Conservation (phyloP, 148 eudicot genomes). For the Rhododendron griersonianum region DNA sequence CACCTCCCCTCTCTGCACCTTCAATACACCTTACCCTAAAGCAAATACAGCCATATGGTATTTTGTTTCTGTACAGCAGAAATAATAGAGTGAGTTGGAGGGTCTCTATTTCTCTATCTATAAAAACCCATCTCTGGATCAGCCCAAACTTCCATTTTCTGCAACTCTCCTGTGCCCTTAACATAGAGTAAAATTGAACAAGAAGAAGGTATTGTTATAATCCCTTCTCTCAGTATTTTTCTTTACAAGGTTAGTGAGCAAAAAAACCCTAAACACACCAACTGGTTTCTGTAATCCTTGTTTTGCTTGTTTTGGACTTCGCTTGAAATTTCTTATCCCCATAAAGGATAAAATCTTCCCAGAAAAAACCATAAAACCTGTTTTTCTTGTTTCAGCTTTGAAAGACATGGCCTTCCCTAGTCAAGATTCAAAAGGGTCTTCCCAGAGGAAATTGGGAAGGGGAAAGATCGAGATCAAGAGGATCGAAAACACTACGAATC, state of each 20-base stretch:
- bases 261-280: constrained; percentile 1
- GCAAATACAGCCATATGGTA: not conserved
- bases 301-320: constrained; percentile 24
- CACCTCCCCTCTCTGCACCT: constrained; percentile 1
- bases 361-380: constrained; percentile 1
- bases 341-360: constrained; percentile 10
- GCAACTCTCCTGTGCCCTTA: constrained; percentile 21
- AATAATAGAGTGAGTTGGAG: constrained; percentile 27
- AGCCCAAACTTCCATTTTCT: constrained; percentile 46
- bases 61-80: constrained; percentile 8
- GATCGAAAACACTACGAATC: constrained; percentile 86
- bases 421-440: constrained; percentile 54
- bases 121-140: constrained; percentile 38
- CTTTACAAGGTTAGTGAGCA: constrained; percentile 26
- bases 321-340: constrained; percentile 2
- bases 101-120: constrained; percentile 48
- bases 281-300: constrained; percentile 5
- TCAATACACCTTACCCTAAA: constrained; percentile 12
- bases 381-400: constrained; percentile 25
- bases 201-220: constrained; percentile 5
- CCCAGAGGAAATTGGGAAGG: constrained; percentile 64
- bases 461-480: constrained; percentile 93
- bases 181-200: not conserved
- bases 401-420: constrained; percentile 43
- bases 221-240: constrained; percentile 3